Base-by-base conservation (phyloP, 805 yeast genomes). In the Saturnispora dispora region DNA sequence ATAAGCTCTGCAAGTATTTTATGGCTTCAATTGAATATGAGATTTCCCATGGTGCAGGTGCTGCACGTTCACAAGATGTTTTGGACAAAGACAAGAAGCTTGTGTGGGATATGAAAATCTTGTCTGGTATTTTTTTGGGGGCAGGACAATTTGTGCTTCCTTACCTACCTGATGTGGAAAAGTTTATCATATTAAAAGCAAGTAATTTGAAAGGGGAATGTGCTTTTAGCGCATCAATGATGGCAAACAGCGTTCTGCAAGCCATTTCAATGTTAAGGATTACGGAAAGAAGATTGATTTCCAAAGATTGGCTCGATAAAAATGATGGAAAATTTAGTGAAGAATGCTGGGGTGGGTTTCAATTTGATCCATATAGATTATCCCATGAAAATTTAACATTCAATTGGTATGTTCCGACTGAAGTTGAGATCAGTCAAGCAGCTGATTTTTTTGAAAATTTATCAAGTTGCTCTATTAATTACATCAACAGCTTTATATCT, bases 31-130 rank as follows among this genome's bases (percentile, higher is more conserved):
- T 90, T 25, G 70, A 72, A 36, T 79, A 75, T 33, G 96, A 91
- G 61, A 72, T 91, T 20, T 87, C 82, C 56, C 85, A 90, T 56
- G 85, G 81, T 3, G 97, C 97, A 0, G 98, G 97, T 3, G 67
- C 77, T 1, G 70, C 82, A 0, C 76, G 96, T 63, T 75, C 73
- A 5, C 70, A 76, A 6, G 90, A 85, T 30, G 72, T 85, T 25
- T 72, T 81, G 27, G 86, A 86, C n/a, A 75, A 89, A 41, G 98
- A 93, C 65, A 83, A 83, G 30, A 77, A 82, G 18, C 67, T 93
- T 8, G 79, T 80, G 30, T 80, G 96, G 79, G 78, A 83, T 60
- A 63, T 87, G 32, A 75, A 82, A 3, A 77, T 88, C 2, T 65
- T 90, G 42, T 81, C 83, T 60, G 90, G 88, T 62, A 71, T 82